Evolutionary conservation across 1,139 yeast species (phyloP).

Genomic region (Candida sojae): DNA sequence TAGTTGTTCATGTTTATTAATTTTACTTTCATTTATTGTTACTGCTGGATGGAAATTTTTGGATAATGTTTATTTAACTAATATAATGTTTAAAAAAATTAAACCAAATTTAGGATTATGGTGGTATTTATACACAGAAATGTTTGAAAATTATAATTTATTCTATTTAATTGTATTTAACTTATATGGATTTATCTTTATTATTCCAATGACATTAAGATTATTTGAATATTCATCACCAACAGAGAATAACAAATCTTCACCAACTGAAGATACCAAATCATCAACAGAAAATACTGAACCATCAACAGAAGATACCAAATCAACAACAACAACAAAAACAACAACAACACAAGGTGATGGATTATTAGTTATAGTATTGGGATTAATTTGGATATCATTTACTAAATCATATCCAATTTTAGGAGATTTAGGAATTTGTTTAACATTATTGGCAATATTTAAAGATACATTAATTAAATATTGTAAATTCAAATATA

Average conservation of each 20-base stretch:
- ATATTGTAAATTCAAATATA: constrained; percentile 33
- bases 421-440: constrained; percentile 79
- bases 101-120: constrained; percentile 89
- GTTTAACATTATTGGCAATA: constrained; percentile 59
- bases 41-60: constrained; percentile 51
- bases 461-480: constrained; percentile 46
- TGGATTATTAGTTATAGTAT: constrained; percentile 67
- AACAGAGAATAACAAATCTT: background rate
- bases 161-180: constrained; percentile 87
- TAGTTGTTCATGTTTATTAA: constrained; percentile 31
- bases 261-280: background rate
- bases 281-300: too few species aligned
- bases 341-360: constrained; percentile 26
- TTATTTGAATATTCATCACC: constrained; percentile 36
- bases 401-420: constrained; percentile 87
- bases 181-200: constrained; percentile 65
- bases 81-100: constrained; percentile 64
- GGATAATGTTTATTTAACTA: constrained; percentile 60
- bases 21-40: constrained; percentile 31
- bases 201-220: constrained; percentile 74
- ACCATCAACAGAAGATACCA: too few species aligned
- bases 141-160: constrained; percentile 85
- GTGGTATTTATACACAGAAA: constrained; percentile 98
- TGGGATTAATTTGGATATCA: constrained; percentile 65
- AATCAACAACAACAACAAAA: too few species aligned